phyloP scores from a whole-genome alignment of 345 rosid genomes.

The Gynandropsis gynandra region DNA sequence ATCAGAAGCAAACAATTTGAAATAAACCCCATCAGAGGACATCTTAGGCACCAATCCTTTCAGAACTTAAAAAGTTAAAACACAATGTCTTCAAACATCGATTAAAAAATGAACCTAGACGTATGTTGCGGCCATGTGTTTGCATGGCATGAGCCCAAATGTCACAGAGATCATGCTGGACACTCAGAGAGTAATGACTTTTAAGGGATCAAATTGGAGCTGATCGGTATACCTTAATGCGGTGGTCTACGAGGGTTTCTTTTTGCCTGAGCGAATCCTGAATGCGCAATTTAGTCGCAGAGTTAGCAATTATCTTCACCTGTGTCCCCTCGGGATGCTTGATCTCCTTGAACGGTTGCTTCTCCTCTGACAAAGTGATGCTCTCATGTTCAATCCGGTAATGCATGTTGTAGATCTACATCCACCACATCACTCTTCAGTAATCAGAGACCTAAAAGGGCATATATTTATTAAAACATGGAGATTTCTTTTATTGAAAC shows the following conservation, averaged over 20 bases:
- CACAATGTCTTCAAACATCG: not conserved
- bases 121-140: too few relatives aligned
- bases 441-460: too few relatives aligned
- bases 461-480: not conserved
- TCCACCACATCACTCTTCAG: slow-evolving; percentile 15
- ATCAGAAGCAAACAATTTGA: not conserved
- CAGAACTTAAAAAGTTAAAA: not conserved
- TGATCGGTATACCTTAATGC: slow-evolving; percentile 59
- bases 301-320: too few relatives aligned
- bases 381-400: slow-evolving; percentile 70
- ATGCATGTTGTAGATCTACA: slow-evolving; percentile 54
- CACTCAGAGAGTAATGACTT: too few relatives aligned
- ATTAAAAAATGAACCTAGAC: too few relatives aligned
- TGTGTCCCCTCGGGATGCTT: slow-evolving; percentile 65
- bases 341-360: slow-evolving; percentile 60
- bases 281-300: slow-evolving; percentile 58
- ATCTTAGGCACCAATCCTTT: too few relatives aligned
- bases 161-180: too few relatives aligned
- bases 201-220: not conserved
- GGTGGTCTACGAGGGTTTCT: slow-evolving; percentile 55
- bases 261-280: slow-evolving; percentile 65
- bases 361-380: slow-evolving; percentile 66
- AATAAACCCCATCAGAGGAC: not conserved
- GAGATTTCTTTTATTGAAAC: not conserved
- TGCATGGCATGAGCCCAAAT: too few relatives aligned